Percentiles rank a stretch among this genome's conserved stretches.
phyloP scores from a whole-genome alignment of 208 protist species.

The Wallacemonas sp. region DNA sequence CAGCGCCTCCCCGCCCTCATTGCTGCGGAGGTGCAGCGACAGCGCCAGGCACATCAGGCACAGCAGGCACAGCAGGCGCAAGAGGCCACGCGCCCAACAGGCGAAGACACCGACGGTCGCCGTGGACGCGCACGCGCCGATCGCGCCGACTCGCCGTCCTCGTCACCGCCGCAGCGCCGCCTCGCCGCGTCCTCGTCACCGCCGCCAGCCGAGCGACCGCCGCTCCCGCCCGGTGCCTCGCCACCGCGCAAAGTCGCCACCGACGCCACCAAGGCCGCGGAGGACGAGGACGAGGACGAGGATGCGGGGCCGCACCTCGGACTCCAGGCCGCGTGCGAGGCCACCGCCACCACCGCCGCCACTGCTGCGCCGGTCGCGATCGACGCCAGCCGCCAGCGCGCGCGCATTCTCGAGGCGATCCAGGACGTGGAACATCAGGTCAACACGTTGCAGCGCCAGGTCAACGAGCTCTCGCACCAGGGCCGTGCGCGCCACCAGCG shows the following conservation, averaged over 20 bases:
- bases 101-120: background rate
- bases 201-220: slow-evolving; percentile 9
- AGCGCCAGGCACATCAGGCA: slow-evolving; percentile 5
- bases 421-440: slow-evolving; percentile 58
- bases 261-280: background rate
- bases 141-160: background rate
- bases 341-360: slow-evolving; percentile 4
- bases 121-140: background rate
- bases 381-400: slow-evolving; percentile 40
- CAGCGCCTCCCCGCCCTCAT: slow-evolving; percentile 13
- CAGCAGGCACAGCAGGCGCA: no score
- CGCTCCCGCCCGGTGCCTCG: slow-evolving; percentile 17
- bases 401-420: slow-evolving; percentile 43
- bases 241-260: slow-evolving; percentile 2
- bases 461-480: slow-evolving; percentile 45
- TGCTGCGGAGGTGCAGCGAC: slow-evolving; percentile 12
- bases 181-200: background rate
- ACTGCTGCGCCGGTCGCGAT: background rate
- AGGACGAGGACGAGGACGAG: slow-evolving; percentile 7
- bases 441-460: slow-evolving; percentile 43
- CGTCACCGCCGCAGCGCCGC: background rate
- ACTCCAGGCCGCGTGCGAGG: background rate
- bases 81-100: no score
- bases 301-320: background rate
- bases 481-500: slow-evolving; percentile 27